Conservation (phyloP, 2,329 filamentous ascomycete species). For the Apiospora pterosperma region DNA sequence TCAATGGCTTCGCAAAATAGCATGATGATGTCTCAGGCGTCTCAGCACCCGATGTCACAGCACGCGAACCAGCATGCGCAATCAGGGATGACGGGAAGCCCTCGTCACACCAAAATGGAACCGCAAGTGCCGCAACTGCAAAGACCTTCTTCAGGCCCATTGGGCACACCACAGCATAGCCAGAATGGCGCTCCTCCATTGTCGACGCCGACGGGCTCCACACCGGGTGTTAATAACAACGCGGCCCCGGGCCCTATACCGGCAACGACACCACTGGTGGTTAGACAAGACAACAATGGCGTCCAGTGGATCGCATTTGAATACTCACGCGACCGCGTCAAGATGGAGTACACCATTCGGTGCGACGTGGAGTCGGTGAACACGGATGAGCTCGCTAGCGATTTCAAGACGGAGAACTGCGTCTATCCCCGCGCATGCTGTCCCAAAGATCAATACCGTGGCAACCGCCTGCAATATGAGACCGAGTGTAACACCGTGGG, state of each 20-base stretch:
- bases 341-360: conserved; percentile 99
- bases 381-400: conserved; percentile 75
- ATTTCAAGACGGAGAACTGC: conserved; percentile 98
- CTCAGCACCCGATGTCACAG: conserved; percentile 57
- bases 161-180: conserved; percentile 41
- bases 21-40: conserved; percentile 64
- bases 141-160: conserved; percentile 48
- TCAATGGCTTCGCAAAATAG: conserved; percentile 62
- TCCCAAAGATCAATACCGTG: conserved; percentile 91
- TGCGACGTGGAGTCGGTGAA: conserved; percentile 97
- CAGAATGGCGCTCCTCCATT: conserved; percentile 39
- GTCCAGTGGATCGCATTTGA: conserved; percentile 99
- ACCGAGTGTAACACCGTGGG: conserved; percentile 99
- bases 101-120: conserved; percentile 60
- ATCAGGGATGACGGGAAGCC: conserved; percentile 56
- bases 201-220: conserved; percentile 42
- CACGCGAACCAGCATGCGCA: conserved; percentile 56
- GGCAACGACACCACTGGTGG: conserved; percentile 90
- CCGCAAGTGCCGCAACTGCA: conserved; percentile 61
- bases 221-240: conserved; percentile 72
- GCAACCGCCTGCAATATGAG: conserved; percentile 93
- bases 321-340: conserved; percentile 93
- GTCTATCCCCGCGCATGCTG: conserved; percentile 96
- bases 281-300: conserved; percentile 91
- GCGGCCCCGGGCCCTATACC: conserved; percentile 95